phyloP scores from a whole-genome alignment of 805 yeast genomes.

The Cyberlindnera maritima region DNA sequence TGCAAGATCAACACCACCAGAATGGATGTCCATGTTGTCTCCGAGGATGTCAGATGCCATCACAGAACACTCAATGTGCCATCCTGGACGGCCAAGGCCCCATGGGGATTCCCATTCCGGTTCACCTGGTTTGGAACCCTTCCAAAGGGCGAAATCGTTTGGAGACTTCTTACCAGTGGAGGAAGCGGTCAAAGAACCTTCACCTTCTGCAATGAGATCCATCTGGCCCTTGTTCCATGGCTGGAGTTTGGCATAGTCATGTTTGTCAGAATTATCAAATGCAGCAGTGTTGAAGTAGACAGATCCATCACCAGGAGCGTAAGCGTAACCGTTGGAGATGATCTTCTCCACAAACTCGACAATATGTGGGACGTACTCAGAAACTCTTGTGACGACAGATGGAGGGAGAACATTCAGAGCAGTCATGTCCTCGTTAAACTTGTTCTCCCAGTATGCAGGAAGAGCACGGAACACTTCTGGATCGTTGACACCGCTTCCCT shows the following conservation, averaged over 20 bases:
- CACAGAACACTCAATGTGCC: conserved; percentile 99
- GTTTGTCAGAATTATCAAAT: conserved; percentile 70
- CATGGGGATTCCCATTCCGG: conserved; percentile 95
- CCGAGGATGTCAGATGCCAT: conserved; percentile 95
- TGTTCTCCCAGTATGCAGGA: conserved; percentile 87
- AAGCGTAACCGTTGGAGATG: conserved; percentile 79
- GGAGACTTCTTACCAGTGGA: conserved; percentile 63
- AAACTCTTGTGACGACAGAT: conserved; percentile 85
- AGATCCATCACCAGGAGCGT: conserved; percentile 80
- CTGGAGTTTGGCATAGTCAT: conserved; percentile 91
- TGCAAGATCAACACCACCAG: conserved; percentile 96
- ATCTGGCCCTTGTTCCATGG: conserved; percentile 96
- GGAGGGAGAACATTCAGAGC: conserved; percentile 82
- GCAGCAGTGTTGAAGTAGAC: conserved; percentile 92
- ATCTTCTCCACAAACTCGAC: conserved; percentile 73
- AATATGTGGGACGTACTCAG: conserved; percentile 94
- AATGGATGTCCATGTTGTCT: conserved; percentile 82
- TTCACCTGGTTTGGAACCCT: conserved; percentile 94
- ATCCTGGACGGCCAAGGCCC: conserved; percentile 98
- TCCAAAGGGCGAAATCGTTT: conserved; percentile 96
- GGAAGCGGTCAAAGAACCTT: conserved; percentile 69
- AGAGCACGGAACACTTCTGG: conserved; percentile 78
- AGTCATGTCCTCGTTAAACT: conserved; percentile 83
- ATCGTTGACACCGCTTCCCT: conserved; percentile 77
- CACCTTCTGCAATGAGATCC: conserved; percentile 89